Evolutionary conservation across 2,329 filamentous ascomycete species (phyloP), one percentile per base, ranked within the genome.

Genomic region (Phialocephala subalpina): DNA sequence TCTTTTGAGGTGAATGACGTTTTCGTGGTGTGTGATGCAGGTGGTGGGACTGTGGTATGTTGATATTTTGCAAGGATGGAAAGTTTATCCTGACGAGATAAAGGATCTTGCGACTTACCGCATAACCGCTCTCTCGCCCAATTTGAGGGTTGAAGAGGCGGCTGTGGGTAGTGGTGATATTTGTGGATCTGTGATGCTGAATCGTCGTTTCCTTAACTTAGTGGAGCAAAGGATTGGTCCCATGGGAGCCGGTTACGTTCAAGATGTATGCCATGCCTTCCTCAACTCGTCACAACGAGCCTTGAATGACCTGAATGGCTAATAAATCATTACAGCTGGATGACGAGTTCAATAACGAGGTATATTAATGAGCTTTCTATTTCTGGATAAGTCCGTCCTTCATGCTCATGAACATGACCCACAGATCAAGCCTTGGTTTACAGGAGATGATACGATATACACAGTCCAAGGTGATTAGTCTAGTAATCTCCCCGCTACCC

Each of bases 11-110:
- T 27, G 27, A 49, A 49, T 3, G 60, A 62, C 42, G 22, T n/a
- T 33, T 62, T 62, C 20, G 49, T 62, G 2, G 29, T 62, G 1
- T 56, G 60, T 35, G 60, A 62, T 35, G 60, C 60, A 14, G 60
- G 60, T 4, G 60, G 60, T 18, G 60, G 60, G 4, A 62, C 60
- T 7, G 60, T 62, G n/a, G 55, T 58, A 27, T 6, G 55, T 58
- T 25, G 14, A 22, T 4, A 16, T n/a, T 38, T 9, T 38, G 35
- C 7, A 7, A 7, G 20, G 20, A 14, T 9, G 29, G 18, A 14
- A 9, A 0, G 12, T 9, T 18, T 6, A 11, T 2, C 16, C 18
- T 4, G 14, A 4, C 35, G n/a, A n/a, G 20, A 25, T 14, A 22
- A 16, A 58, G 55, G 60, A 62, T 29, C 16, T 62, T 8, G 40